Conservation (phyloP, 495 filamentous ascomycete genomes). For the Chaetomium fimeti region DNA sequence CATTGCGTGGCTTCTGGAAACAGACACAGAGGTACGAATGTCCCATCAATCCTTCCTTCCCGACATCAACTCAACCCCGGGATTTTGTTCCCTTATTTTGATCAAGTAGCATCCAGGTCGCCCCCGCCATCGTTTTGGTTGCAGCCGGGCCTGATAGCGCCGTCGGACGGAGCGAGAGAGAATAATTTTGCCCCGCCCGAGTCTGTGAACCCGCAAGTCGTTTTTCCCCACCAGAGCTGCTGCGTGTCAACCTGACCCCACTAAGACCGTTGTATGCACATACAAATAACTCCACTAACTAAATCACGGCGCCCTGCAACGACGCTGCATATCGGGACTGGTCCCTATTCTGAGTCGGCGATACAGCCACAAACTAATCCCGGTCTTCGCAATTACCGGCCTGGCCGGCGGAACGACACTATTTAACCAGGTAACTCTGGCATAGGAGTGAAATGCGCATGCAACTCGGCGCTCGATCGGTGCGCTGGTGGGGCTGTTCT, state of each 20-base stretch:
- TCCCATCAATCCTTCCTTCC: no score
- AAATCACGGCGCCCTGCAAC: not conserved
- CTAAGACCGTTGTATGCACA: constrained; percentile 6
- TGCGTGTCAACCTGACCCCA: not conserved
- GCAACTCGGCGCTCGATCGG: not conserved
- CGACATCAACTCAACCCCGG: no score
- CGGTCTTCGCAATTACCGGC: not conserved
- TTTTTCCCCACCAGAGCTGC: not conserved
- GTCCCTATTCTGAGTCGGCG: not conserved
- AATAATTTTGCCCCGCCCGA: no score
- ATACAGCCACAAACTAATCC: constrained; percentile 1
- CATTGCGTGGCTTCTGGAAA: no score
- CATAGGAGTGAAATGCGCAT: not conserved
- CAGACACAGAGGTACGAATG: no score
- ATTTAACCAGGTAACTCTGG: not conserved
- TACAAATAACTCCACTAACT: no score
- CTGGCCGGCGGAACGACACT: not conserved
- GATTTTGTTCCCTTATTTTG: no score
- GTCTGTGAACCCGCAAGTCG: not conserved
- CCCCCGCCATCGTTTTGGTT: no score
- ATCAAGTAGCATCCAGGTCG: no score
- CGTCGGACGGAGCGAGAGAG: no score
- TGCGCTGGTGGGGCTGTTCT: not conserved
- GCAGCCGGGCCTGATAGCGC: no score
- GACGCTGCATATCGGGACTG: not conserved